Evolutionary conservation across 176 grass and related monocot species (phyloP), one percentile per base, ranked within the genome.

Genomic region (Elaeis guineensis): DNA sequence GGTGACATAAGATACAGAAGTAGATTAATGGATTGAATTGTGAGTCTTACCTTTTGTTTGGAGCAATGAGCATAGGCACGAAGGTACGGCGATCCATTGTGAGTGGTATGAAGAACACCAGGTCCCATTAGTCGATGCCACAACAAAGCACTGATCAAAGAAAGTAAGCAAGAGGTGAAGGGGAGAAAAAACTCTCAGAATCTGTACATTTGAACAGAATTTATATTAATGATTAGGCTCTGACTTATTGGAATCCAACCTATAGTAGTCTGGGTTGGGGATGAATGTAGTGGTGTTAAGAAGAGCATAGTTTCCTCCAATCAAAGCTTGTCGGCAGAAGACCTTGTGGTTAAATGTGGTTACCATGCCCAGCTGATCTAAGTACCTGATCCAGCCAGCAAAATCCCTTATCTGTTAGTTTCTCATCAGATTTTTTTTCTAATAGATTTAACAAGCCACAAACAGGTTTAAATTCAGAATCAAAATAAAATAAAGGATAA

Each of bases 291-390:
- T 75, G 54, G 78, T 68, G 79, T 87, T 61, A 44, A 87, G 78
- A 49, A 87, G 79, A 62, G 69, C 79, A 77, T 87, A 87, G 74
- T 87, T 82, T 30, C 83, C 78, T 59, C 83, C 83, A 65, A 82
- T 73, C 65, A 87, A 63, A 35, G 78, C 54, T 73, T 87, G 83
- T 6, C 83, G 50, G 63, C 83, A 87, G 56, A 82, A 87, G 16
- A 82, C 79, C 54, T 69, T 78, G 78, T 80, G 79, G 55, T 73
- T 67, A 35, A 61, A 75, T 20, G 57, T 75, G 17, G 79, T 67
- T 1, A 77, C 70, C 78, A 87, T 87, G 0, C 65, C 78, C 61
- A 87, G 83, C 69, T 87, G 83, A 73, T 87, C 83, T 51, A 87
- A 73, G 54, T 82, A 80, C 77, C 77, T 80, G n/a, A 8, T 59